A percentile compares a stretch with the other conserved stretches of the same genome.
phyloP scores from a whole-genome alignment of 2,329 filamentous ascomycete genomes.

The Neofusicoccum cordaticola region DNA sequence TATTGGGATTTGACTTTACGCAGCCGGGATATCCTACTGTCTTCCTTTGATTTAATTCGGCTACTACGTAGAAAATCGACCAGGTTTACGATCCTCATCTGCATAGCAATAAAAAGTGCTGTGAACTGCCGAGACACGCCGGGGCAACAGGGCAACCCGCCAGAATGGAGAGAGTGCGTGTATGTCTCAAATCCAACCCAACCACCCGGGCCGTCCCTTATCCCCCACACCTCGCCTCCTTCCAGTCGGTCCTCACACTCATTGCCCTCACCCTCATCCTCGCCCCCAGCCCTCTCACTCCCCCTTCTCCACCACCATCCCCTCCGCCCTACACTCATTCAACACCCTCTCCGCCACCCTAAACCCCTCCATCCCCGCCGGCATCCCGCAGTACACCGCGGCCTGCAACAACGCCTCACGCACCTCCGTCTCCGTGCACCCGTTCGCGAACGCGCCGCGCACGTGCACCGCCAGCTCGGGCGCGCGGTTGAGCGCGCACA shows the following conservation, averaged over 20 bases:
- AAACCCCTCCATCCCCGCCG: slow-evolving; percentile 55
- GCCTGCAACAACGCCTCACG: slow-evolving; percentile 53
- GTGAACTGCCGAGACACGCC: too few relatives aligned
- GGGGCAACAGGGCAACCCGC: too few relatives aligned
- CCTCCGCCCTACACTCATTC: slow-evolving; percentile 43
- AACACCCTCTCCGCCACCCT: slow-evolving; percentile 51
- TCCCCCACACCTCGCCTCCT: slow-evolving; percentile 20
- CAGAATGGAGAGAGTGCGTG: too few relatives aligned
- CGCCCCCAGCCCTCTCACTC: slow-evolving; percentile 27
- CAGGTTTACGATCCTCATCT: too few relatives aligned
- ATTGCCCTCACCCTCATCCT: too few relatives aligned
- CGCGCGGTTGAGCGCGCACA: slow-evolving; percentile 59
- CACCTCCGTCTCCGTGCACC: slow-evolving; percentile 39
- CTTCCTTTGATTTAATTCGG: too few relatives aligned
- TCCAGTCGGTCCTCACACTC: slow-evolving; percentile 19
- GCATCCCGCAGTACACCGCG: slow-evolving; percentile 53
- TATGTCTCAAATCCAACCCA: too few relatives aligned
- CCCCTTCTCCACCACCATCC: slow-evolving; percentile 1
- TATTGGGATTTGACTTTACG: too few relatives aligned
- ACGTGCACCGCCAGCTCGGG: slow-evolving; percentile 59
- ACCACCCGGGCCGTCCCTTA: too few relatives aligned
- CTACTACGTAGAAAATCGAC: too few relatives aligned
- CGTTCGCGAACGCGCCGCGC: slow-evolving; percentile 56
- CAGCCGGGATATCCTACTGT: too few relatives aligned
- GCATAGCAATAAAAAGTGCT: too few relatives aligned